phyloP scores from a whole-genome alignment of 345 rosid genomes.

The Brassica napus region Da-Ae NC_063439.1:6143501-6144000 shows the following conservation, averaged over 20 bases:
- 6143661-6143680: constrained; percentile 38
- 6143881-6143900: too few relatives aligned
- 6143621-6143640: constrained; percentile 31
- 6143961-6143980: too few relatives aligned
- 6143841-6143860: too few relatives aligned
- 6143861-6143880: too few relatives aligned
- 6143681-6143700: constrained; percentile 33
- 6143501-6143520: constrained; percentile 31
- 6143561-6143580: constrained; percentile 26
- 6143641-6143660: constrained; percentile 22
- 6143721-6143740: neutral
- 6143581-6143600: constrained; percentile 32
- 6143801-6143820: too few relatives aligned
- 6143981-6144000: too few relatives aligned
- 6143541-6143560: constrained; percentile 16
- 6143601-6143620: constrained; percentile 38
- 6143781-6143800: too few relatives aligned
- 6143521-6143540: neutral
- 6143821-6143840: too few relatives aligned
- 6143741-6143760: constrained; percentile 1
- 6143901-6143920: too few relatives aligned
- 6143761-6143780: too few relatives aligned
- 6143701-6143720: constrained; percentile 11
- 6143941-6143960: too few relatives aligned
- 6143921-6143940: too few relatives aligned